Evolutionary conservation across 1,284 basidiomycete species (phyloP).

Genomic region (Gymnopus androsaceus): DNA sequence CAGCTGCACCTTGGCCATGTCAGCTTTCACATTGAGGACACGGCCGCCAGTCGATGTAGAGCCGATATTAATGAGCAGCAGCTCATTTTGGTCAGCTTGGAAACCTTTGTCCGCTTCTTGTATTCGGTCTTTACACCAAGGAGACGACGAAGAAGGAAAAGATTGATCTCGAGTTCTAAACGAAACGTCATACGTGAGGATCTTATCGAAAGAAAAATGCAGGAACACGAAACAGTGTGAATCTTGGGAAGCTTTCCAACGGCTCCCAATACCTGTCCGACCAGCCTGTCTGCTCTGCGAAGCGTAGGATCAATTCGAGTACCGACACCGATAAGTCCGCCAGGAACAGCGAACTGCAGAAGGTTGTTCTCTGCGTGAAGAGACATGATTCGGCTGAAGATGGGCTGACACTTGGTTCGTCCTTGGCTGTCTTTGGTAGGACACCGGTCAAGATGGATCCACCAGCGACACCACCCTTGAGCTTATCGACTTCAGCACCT

Average conservation of each 20-base stretch:
- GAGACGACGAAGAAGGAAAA: slow-evolving; percentile 91
- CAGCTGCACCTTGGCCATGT: slow-evolving; percentile 89
- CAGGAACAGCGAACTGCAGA: slow-evolving; percentile 94
- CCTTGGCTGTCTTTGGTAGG: slow-evolving; percentile 89
- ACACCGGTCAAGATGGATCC: slow-evolving; percentile 95
- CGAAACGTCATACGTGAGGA: not conserved
- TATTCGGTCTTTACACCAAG: slow-evolving; percentile 99
- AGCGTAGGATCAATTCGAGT: slow-evolving; percentile 96
- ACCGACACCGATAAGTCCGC: slow-evolving; percentile 97
- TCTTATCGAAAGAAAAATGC: not conserved
- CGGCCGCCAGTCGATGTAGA: slow-evolving; percentile 93
- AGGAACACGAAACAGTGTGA: slow-evolving; percentile 72
- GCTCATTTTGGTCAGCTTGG: slow-evolving; percentile 91
- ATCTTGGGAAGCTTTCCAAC: slow-evolving; percentile 92
- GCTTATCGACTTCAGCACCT: slow-evolving; percentile 93
- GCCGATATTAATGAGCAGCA: slow-evolving; percentile 92
- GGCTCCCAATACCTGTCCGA: too few relatives aligned
- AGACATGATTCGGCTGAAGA: slow-evolving; percentile 90
- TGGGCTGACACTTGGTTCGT: slow-evolving; percentile 92
- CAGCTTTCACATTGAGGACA: slow-evolving; percentile 88
- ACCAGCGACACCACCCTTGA: slow-evolving; percentile 98
- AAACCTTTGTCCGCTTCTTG: slow-evolving; percentile 96
- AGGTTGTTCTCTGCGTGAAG: slow-evolving; percentile 95
- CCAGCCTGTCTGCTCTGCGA: slow-evolving; percentile 94
- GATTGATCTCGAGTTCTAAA: slow-evolving; percentile 83